Conservation (phyloP, 768 basidiomycete species). For the Fibroporia radiculosa region DNA sequence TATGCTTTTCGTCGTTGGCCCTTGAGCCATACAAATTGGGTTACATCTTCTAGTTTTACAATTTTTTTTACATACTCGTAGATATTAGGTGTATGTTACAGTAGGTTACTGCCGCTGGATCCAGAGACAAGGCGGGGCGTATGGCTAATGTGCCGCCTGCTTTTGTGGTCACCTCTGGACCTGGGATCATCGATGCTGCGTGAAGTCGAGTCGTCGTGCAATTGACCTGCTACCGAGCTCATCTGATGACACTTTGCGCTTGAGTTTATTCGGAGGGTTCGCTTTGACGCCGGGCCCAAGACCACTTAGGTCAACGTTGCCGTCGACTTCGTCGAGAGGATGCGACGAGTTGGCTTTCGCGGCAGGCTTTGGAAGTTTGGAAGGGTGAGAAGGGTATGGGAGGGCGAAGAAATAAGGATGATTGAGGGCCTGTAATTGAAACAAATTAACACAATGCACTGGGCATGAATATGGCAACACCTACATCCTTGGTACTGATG, state of each 20-base stretch:
- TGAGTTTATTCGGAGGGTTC: constrained; percentile 45
- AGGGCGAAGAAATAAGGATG: constrained; percentile 85
- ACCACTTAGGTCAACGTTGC: constrained; percentile 49
- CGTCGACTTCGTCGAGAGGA: constrained; percentile 73
- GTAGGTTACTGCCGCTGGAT: too few relatives aligned
- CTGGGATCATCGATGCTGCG: constrained; percentile 24
- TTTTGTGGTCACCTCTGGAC: neutral
- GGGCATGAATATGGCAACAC: constrained; percentile 18
- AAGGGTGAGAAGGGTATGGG: constrained; percentile 84
- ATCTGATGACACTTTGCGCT: constrained; percentile 63
- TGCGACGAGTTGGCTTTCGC: constrained; percentile 36
- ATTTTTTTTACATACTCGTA: constrained; percentile 12
- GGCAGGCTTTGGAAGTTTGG: constrained; percentile 74
- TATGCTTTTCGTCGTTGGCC: neutral
- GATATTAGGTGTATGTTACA: too few relatives aligned
- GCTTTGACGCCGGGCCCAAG: constrained; percentile 48
- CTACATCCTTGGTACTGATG: constrained; percentile 70
- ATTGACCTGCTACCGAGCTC: constrained; percentile 45
- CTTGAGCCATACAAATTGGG: neutral
- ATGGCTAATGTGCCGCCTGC: neutral
- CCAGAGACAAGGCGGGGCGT: too few relatives aligned
- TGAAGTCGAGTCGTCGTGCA: constrained; percentile 68
- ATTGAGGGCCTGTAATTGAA: constrained; percentile 56
- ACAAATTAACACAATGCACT: neutral
- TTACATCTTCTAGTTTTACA: constrained; percentile 8